phyloP scores from a whole-genome alignment of 2,329 filamentous ascomycete species.

The Aspergillus carbonarius region DNA sequence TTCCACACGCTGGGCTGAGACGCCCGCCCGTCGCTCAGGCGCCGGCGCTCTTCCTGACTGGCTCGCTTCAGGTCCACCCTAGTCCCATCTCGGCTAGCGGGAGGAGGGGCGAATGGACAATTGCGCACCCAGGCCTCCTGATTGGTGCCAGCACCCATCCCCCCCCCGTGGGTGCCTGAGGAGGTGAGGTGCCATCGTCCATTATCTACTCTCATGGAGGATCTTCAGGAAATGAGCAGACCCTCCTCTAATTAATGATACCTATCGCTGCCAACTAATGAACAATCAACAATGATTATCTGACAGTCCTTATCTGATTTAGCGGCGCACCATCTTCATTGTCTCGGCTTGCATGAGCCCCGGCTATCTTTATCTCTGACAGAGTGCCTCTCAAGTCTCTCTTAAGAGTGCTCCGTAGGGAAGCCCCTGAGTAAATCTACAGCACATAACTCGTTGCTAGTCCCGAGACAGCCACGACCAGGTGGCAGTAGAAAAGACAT shows the following conservation, averaged over 20 bases:
- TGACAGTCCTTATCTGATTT: not conserved
- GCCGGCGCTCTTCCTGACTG: constrained; percentile 8
- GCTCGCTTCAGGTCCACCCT: constrained; percentile 11
- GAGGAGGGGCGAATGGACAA: constrained; percentile 1
- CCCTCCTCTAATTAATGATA: not conserved
- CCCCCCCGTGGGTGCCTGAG: not conserved
- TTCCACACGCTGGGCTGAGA: constrained; percentile 11
- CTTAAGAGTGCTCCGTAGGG: not conserved
- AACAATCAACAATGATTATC: not conserved
- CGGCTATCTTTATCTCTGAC: not conserved
- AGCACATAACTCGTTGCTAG: not conserved
- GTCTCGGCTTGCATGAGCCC: not conserved
- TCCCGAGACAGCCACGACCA: not conserved
- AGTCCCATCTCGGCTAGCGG: not conserved
- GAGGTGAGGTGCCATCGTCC: not conserved
- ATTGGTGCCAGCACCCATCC: constrained; percentile 3
- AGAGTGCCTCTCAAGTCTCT: not conserved
- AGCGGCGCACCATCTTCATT: not conserved
- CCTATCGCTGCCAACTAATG: not conserved
- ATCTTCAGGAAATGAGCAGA: constrained; percentile 1
- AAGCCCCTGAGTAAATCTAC: not conserved
- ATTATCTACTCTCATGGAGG: not conserved
- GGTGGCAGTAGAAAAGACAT: not conserved
- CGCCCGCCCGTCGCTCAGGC: constrained; percentile 8
- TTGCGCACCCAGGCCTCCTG: not conserved